These are phyloP conservation scores for Flaveria ramosissima DNA, from an alignment of 129 eudicot species.

Conservation along the genomic window DNA sequence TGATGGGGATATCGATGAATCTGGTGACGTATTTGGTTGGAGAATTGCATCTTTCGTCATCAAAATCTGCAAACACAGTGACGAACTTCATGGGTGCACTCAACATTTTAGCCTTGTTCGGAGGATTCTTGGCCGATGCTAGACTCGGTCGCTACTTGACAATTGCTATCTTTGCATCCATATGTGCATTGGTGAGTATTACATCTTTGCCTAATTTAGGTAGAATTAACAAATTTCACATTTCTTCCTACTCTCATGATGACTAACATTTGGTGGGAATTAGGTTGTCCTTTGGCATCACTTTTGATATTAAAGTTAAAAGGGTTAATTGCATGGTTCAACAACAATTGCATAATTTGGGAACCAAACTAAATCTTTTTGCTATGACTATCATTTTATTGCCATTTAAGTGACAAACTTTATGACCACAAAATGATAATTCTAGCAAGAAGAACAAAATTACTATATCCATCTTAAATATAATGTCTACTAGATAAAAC, in stretches of 20 bases:
- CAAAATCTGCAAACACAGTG: slow-evolving; percentile 88
- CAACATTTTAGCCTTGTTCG: slow-evolving; percentile 78
- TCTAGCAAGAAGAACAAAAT: neutral
- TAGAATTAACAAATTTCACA: neutral
- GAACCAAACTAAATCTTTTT: slow-evolving; percentile 4
- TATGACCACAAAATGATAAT: neutral
- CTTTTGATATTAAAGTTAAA: slow-evolving; percentile 13
- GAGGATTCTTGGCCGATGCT: slow-evolving; percentile 96
- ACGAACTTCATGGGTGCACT: slow-evolving; percentile 97
- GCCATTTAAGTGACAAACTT: neutral
- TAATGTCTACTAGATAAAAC: too few relatives aligned
- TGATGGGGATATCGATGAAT: slow-evolving; percentile 96
- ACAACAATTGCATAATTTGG: neutral
- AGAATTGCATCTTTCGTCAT: slow-evolving; percentile 74
- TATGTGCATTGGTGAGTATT: slow-evolving; percentile 68
- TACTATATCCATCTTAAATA: too few relatives aligned
- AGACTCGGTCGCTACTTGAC: slow-evolving; percentile 89
- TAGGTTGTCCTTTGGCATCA: slow-evolving; percentile 25
- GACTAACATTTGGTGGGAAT: slow-evolving; percentile 17
- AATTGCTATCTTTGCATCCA: slow-evolving; percentile 78
- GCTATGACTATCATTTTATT: neutral
- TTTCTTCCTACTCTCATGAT: slow-evolving; percentile 13
- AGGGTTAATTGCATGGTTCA: slow-evolving; percentile 16
- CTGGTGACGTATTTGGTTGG: slow-evolving; percentile 90
- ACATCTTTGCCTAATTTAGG: slow-evolving; percentile 33